Evolutionary conservation across 1,284 basidiomycete genomes (phyloP).

Genomic region (Ceratobasidium sp.): DNA sequence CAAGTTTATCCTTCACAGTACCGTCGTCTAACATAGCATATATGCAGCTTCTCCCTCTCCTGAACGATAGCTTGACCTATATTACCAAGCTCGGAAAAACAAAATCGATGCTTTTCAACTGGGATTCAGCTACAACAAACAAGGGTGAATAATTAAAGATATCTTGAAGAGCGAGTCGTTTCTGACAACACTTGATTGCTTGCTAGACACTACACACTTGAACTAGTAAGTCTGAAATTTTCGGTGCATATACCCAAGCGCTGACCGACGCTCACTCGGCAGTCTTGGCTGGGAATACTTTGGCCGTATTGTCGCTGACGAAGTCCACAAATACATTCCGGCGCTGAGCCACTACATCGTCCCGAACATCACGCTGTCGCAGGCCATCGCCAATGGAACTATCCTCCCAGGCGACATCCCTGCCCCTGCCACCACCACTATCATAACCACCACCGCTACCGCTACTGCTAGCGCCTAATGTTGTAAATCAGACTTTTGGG

Average conservation of each 20-base stretch:
- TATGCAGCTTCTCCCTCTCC: slow-evolving; percentile 27
- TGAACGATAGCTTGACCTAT: slow-evolving; percentile 34
- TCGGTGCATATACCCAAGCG: background rate
- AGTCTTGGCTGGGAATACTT: slow-evolving; percentile 40
- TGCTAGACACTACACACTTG: slow-evolving; percentile 35
- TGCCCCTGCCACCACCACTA: no score
- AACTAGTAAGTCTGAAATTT: background rate
- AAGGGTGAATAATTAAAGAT: background rate
- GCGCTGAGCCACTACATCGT: slow-evolving; percentile 28
- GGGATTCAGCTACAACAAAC: slow-evolving; percentile 27
- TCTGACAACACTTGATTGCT: background rate
- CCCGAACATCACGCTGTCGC: slow-evolving; percentile 22
- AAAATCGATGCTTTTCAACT: slow-evolving; percentile 39
- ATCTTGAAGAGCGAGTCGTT: background rate
- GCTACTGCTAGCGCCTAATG: background rate
- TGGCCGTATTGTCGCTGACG: slow-evolving; percentile 36
- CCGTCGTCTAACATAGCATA: background rate
- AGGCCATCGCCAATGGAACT: slow-evolving; percentile 28
- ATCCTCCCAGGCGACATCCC: slow-evolving; percentile 17
- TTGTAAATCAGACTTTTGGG: background rate
- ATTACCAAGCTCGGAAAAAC: slow-evolving; percentile 32
- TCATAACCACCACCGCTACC: no score
- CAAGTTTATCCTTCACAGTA: background rate
- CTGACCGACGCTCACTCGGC: slow-evolving; percentile 9
- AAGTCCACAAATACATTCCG: slow-evolving; percentile 25